Conservation (phyloP, 768 basidiomycete species). For the Gloeopeniophorella convolvens region DNA sequence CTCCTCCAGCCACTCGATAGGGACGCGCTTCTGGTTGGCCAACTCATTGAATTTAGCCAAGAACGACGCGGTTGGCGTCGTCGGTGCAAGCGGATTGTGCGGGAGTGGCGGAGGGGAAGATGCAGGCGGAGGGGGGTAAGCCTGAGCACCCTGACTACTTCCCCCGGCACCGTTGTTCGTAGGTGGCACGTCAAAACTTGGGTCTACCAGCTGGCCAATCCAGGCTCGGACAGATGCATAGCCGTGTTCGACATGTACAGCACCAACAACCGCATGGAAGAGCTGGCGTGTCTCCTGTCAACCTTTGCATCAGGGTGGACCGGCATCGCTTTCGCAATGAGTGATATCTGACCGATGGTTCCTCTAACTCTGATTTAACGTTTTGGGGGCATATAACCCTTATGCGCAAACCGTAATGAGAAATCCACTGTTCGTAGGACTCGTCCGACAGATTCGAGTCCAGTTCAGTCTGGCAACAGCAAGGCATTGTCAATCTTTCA, state of each 20-base stretch:
- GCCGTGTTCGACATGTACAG: slow-evolving; percentile 9
- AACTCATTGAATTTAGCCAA: slow-evolving; percentile 71
- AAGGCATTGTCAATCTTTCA: background rate
- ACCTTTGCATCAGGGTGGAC: background rate
- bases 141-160: slow-evolving; percentile 8
- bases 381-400: slow-evolving; percentile 10
- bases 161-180: background rate
- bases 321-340: too few relatives aligned
- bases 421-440: slow-evolving; percentile 15
- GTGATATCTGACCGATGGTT: background rate
- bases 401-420: slow-evolving; percentile 12
- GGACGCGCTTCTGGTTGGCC: slow-evolving; percentile 56
- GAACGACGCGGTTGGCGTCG: slow-evolving; percentile 58
- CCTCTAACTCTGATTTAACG: slow-evolving; percentile 1
- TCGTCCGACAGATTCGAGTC: background rate
- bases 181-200: background rate
- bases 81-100: slow-evolving; percentile 55
- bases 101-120: slow-evolving; percentile 34
- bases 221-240: background rate
- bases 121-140: slow-evolving; percentile 28
- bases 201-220: slow-evolving; percentile 16
- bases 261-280: slow-evolving; percentile 18
- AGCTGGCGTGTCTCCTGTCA: slow-evolving; percentile 14
- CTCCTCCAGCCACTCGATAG: slow-evolving; percentile 51
- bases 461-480: background rate